Base-by-base conservation (phyloP, 148 eudicot genomes). In the Limonium bicolor region DNA sequence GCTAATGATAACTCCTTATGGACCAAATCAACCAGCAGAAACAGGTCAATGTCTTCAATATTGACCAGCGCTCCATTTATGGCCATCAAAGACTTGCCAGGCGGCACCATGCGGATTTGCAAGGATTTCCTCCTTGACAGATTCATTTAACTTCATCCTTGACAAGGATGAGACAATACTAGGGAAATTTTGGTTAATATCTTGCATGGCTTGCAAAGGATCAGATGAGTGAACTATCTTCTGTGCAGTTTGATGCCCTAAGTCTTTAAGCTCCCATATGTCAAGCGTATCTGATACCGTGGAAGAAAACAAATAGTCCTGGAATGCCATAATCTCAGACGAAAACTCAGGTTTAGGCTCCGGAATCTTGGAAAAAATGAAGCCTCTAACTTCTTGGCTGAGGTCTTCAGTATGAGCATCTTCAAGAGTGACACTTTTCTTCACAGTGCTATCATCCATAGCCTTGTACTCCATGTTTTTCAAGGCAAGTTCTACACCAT, bases 381-480 rank as follows among this genome's bases (percentile, higher is more conserved):
- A n/a, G n/a, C n/a, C n/a, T n/a, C n/a, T n/a, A n/a, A n/a, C n/a
- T n/a, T n/a, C n/a, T n/a, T n/a, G n/a, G n/a, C n/a, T n/a, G 48
- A 94, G 81, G 72, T 81, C 95, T 76, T 85, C 99, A 48, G 71
- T 78, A 48, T 81, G 95, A 55, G 99, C 76, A 67, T 92, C 99
- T 68, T 92, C 95, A 3, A 85, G 95, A 54, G 80, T 76, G 19
- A 81, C 64, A 85, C 99, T 72, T 71, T 90, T 85, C 54, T 67
- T 80, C 26, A 84, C 64, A 18, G 67, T 67, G 62, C 85, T 90
- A 58, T 90, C 99, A 76, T 90, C 99, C 93, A 90, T 90, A 58
- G 99, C 99, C 60, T 90, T 90, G 55, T 90, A 90, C 60, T 90
- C 95, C 99, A 90, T 90, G 69, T 90, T 84, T 70, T 90, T 90